These are phyloP conservation scores for Aspergillus mulundensis DNA, from an alignment of 495 filamentous ascomycete genomes.

Conservation along the genomic window DNA sequence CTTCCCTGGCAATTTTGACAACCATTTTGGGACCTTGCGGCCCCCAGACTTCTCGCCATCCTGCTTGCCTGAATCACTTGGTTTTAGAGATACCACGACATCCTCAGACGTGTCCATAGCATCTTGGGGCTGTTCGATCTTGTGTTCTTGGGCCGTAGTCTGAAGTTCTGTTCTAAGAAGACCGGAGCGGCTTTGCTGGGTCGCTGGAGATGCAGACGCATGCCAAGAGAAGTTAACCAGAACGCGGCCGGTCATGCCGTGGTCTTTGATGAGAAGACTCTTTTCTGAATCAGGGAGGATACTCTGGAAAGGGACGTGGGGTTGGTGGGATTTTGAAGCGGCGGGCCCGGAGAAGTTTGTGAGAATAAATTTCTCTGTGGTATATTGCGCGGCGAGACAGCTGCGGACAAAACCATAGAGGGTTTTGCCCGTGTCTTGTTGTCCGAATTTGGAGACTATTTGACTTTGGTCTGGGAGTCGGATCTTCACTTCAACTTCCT, in stretches of 20 bases:
- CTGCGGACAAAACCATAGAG: slow-evolving; percentile 65
- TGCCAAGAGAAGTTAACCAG: slow-evolving; percentile 79
- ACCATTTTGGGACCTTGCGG: slow-evolving; percentile 61
- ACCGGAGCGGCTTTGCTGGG: slow-evolving; percentile 29
- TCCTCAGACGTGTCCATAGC: slow-evolving; percentile 41
- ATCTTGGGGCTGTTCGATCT: slow-evolving; percentile 46
- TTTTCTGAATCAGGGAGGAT: slow-evolving; percentile 44
- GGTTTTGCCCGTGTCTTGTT: slow-evolving; percentile 56
- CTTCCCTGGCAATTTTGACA: slow-evolving; percentile 58
- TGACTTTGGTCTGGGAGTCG: slow-evolving; percentile 82
- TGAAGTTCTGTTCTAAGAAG: slow-evolving; percentile 65
- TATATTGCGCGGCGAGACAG: slow-evolving; percentile 33
- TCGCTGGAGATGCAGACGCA: slow-evolving; percentile 48
- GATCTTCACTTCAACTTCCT: slow-evolving; percentile 69
- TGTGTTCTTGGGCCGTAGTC: slow-evolving; percentile 62
- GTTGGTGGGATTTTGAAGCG: slow-evolving; percentile 11
- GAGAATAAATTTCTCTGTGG: slow-evolving; percentile 48
- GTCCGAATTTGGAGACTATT: slow-evolving; percentile 59
- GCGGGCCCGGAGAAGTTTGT: slow-evolving; percentile 28
- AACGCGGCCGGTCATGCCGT: slow-evolving; percentile 64
- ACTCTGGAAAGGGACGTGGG: slow-evolving; percentile 19
- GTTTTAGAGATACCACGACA: slow-evolving; percentile 20
- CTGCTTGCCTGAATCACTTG: slow-evolving; percentile 23
- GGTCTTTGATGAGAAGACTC: slow-evolving; percentile 63
- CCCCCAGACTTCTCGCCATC: slow-evolving; percentile 46